Percentiles rank a stretch among this genome's conserved stretches.
Evolutionary conservation across 2,329 filamentous ascomycete species (phyloP).

Genomic region (Neophaeococcomyces mojaviensis): DNA sequence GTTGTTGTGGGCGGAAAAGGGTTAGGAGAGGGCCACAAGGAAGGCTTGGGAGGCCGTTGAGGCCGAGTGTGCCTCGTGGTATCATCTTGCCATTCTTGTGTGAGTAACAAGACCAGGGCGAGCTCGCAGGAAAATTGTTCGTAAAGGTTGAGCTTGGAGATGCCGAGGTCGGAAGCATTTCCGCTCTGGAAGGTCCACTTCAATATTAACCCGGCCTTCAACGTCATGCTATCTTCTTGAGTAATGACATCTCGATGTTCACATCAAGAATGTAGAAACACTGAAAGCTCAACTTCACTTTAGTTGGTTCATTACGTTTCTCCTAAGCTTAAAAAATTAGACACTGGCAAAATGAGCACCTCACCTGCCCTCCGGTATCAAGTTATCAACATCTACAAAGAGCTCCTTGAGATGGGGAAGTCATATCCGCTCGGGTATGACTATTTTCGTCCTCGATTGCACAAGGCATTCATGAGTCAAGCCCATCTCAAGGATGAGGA

Average conservation of each 20-base stretch:
- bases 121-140: background rate
- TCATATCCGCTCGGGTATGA: conserved; percentile 79
- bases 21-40: background rate
- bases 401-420: conserved; percentile 74
- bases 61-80: background rate
- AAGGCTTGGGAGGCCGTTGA: background rate
- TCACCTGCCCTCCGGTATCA: conserved; percentile 56
- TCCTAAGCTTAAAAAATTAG: no score
- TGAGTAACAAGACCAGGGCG: background rate
- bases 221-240: background rate
- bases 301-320: no score
- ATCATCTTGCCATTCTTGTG: background rate
- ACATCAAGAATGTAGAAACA: background rate
- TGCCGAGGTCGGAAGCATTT: conserved; percentile 2
- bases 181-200: background rate
- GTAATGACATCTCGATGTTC: background rate
- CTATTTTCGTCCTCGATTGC: conserved; percentile 74
- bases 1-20: background rate
- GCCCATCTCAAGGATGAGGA: conserved; percentile 61
- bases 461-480: conserved; percentile 77
- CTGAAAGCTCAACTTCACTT: no score
- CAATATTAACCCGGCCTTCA: background rate
- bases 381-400: conserved; percentile 89
- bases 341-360: conserved; percentile 34
- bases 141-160: background rate